Evolutionary conservation across 805 yeast species (phyloP), one percentile per base, ranked within the genome.

Genomic region (Metschnikowia matae): DNA sequence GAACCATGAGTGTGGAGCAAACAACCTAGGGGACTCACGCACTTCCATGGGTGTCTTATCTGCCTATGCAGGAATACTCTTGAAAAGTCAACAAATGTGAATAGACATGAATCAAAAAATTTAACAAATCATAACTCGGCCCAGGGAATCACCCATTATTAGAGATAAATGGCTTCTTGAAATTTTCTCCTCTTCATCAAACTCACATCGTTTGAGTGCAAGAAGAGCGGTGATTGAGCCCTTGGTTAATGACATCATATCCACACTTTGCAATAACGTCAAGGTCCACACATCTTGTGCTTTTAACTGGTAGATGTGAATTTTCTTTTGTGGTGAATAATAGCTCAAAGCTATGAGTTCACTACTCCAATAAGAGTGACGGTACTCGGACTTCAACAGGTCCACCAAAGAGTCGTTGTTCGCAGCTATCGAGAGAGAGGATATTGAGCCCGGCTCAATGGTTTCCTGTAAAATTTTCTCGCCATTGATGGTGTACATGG

Each of bases 401-500:
- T 66, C 71, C 10, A 67, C 64, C 48, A 57, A 54, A 4, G 66
- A 54, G 35, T 56, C 60, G 53, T 68, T 70, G 36, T 62, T 55
- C 32, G 66, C 64, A 4, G 70, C 75, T 54, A 69, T 65, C 8
- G 60, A 51, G 6, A 69, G 44, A 21, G 64, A 46, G 6, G 69
- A 54, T 21, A 65, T 55, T 4, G 48, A 40, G 2, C 60, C 63
- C 7, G 53, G 55, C 4, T 50, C 49, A 23, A 69, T 35, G 7
- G 39, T 35, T 20, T 64, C 53, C 8, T 61, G 46, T 14, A 67
- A 44, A 7, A 80, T 68, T 3, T 62, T 41, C 6, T 74, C 73
- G 0, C 88, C 89, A 59, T 85, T 84, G 17, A 84, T 61, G 8
- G 81, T 82, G 58, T 64, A 78, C 0, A 84, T 38, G 2, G 56